Evolutionary conservation across 345 rosid species (phyloP), one percentile per base, ranked within the genome.

Genomic region (Hibiscus tridactylites): DNA sequence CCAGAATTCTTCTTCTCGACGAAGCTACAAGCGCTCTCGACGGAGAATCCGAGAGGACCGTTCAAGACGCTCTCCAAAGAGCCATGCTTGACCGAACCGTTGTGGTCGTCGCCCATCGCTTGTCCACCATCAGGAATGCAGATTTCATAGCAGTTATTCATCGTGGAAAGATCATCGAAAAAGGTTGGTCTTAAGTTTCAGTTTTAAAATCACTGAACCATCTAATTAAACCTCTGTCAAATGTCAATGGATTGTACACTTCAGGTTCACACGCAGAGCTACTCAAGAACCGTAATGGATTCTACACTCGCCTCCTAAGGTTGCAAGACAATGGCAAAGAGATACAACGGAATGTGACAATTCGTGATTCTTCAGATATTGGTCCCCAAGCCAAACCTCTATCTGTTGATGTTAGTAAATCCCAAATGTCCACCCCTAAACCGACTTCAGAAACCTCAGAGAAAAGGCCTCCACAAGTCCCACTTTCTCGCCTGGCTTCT

Each of bases 11-110:
- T 68, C 90, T 93, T 15, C 76, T 93, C 37, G 97, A 91, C 47
- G 98, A 93, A 77, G 98, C 97, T 10, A 92, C 98, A 0, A 92
- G 97, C 61, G 95, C 98, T 0, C 95, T 92, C 6, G 97, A 92
- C 73, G 90, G 91, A 3, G 95, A 92, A 75, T 90, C 95, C 0
- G 97, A 90, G 72, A 89, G 86, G 73, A 72, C 74, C 19, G 96
- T 93, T 52, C 92, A 90, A 80, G 93, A 89, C 69, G 93, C 98
- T 61, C 62, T 93, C 29, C 91, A 91, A 39, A 82, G 88, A 83
- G 84, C 89, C 6, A 90, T 89, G 97, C 81, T 83, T 33, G 84
- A 81, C 50, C 75, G 93, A 60, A 92, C 97, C 10, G 89, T 92
- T 13, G 83, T 90, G 21, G 76, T 92, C 7, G 95, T 90, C 24